Evolutionary conservation across 2,329 filamentous ascomycete species (phyloP), one percentile per base, ranked within the genome.

Genomic region (Trichophaea hybrida): DNA sequence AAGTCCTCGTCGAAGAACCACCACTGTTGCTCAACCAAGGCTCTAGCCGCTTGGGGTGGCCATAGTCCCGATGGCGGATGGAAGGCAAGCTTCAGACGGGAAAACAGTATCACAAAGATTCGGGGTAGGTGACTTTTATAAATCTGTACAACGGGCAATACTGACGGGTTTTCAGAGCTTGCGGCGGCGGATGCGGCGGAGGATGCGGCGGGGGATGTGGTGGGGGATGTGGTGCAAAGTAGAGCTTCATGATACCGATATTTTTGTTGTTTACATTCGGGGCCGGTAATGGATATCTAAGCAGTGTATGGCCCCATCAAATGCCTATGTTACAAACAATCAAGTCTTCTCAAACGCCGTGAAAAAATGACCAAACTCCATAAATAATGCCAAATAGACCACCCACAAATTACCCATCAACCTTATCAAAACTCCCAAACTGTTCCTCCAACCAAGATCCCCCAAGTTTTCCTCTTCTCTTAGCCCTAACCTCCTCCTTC

Each of bases 401-500:
- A 5, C n/a, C 48, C 48, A 13, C 48, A 32, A 48, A 52, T 6
- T 13, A 43, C n/a, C 33, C 48, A 55, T 38, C 55, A 24, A n/a
- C 56, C 6, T 13, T 44, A 6, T 4, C 10, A 4, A 35, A 33
- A 17, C 37, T 49, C 51, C 58, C 65, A 33, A 70, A 44, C 57
- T 69, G 68, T 31, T 78, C 78, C 57, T 83, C 80, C 67, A 94
- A 71, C 71, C 93, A 93, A 64, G 74, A 79, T 67, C 87, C 85
- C 37, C 86, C 86, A 71, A 85, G 78, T 68, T 80, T 83, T 72
- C 81, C 83, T 34, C 79, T 80, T 70, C 80, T 74, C 67, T 78
- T 72, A 69, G 77, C 75, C 55, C 72, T 70, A 56, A 74, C 64
- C 6, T 68, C 69, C 65, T 68, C 66, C 48, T 59, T 71, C 58